Evolutionary conservation across 345 rosid species (phyloP).

Genomic region (Orychophragmus violaceus): DNA sequence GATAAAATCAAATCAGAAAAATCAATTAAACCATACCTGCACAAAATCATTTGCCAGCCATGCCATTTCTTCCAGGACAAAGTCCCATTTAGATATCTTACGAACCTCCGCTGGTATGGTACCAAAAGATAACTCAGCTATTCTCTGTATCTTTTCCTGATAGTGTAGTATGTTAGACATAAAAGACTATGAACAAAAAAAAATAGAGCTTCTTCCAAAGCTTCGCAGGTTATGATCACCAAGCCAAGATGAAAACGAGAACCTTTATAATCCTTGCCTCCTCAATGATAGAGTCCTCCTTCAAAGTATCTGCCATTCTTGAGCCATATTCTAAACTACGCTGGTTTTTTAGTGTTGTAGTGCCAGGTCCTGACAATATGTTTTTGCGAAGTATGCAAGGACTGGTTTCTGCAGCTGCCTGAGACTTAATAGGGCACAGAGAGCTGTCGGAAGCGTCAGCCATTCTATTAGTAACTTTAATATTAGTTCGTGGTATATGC

Average conservation of each 20-base stretch:
- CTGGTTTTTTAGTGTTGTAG: conserved; percentile 33
- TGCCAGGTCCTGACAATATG: conserved; percentile 28
- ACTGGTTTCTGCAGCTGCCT: conserved; percentile 24
- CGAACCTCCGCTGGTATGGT: conserved; percentile 36
- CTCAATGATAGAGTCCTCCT: conserved; percentile 75
- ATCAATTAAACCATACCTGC: no score
- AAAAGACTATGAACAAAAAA: conserved; percentile 14
- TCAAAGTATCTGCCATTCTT: conserved; percentile 42
- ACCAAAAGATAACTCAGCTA: conserved; percentile 67
- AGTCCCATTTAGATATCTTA: conserved; percentile 71
- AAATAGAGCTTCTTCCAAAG: not conserved
- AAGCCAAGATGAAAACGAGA: conserved; percentile 18
- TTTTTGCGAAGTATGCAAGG: conserved; percentile 35
- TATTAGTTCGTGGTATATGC: conserved; percentile 28
- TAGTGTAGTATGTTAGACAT: conserved; percentile 25
- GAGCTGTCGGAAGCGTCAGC: conserved; percentile 20
- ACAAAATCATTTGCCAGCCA: no score
- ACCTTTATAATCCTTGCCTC: conserved; percentile 86
- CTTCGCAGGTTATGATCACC: conserved; percentile 6
- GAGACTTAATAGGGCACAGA: conserved; percentile 25
- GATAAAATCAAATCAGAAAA: conserved; percentile 6
- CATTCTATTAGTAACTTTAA: conserved; percentile 19
- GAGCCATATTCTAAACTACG: conserved; percentile 30
- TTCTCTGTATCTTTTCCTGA: conserved; percentile 78
- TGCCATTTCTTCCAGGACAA: conserved; percentile 95